Base-by-base conservation (phyloP, 257 asterid genomes). In the Solanum lignicaule region DNA sequence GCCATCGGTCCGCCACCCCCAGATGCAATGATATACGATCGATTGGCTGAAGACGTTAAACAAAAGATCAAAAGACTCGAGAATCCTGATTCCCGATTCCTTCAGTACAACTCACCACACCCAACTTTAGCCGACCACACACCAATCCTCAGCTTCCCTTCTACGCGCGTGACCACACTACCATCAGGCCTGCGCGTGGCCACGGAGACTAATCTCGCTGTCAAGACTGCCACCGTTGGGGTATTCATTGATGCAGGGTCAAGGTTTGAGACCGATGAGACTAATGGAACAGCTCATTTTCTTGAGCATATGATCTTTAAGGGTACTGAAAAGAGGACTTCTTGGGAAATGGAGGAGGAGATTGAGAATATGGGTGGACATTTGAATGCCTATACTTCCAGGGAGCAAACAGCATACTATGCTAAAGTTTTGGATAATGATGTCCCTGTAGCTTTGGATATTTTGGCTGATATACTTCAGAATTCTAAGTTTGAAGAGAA, bases 301-400 rank as follows among this genome's bases (percentile, higher is more conserved):
- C 89, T 97, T 86, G 99, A 96, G 92, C 99, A 97, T 86, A 96
- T 97, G 99, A 97, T 97, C 81, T 95, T 95, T 86, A 96, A 96
- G 93, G 99, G 99, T 31, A 95, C 99, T n/a, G 93, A 93, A 91
- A 94, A 84, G 91, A 91, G 99, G 87, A 87, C 83, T 3, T 93
- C 98, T 41, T 91, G 95, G 88, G 91, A 87, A 3, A 86, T 97
- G 93, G 99, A 97, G 93, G 98, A 97, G 93, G 98, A 95, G 93
- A 93, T 97, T 93, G 99, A 97, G 95, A 94, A 95, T 88, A 95
- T 97, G 95, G 99, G 98, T 2, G 98, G 98, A 8, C 99, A 95
- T 93, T 91, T 95, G 94, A 95, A 97, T 91, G 99, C 98, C 33
- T 97, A 95, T 48, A 97, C 99, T 71, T 93, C 98, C 33, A 92